Conservation (phyloP, 306 rosid genomes). For the Vicia faba region DNA sequence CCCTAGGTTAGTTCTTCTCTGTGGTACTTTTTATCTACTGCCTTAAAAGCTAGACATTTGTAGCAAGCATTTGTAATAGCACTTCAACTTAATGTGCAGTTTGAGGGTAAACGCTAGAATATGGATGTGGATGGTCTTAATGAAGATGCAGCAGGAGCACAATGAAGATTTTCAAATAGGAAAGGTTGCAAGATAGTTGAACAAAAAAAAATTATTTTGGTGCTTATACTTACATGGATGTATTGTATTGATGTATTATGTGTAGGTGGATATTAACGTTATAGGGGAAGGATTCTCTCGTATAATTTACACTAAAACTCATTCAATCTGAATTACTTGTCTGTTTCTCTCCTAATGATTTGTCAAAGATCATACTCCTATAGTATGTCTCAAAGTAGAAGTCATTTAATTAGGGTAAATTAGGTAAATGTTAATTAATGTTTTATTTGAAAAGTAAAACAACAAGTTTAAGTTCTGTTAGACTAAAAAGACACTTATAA, state of each 20-base stretch:
- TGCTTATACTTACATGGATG: constrained; percentile 20
- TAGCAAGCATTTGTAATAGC: constrained; percentile 34
- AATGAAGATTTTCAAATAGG: constrained; percentile 29
- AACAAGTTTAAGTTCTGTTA: no score
- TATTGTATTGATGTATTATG: constrained; percentile 23
- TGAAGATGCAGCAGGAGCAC: constrained; percentile 43
- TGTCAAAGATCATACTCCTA: no score
- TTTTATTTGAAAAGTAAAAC: no score
- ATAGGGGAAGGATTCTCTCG: background rate
- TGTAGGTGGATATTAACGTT: constrained; percentile 5
- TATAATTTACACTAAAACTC: no score
- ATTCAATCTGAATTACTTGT: no score
- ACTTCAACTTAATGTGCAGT: constrained; percentile 55
- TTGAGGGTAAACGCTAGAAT: constrained; percentile 62
- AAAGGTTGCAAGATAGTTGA: constrained; percentile 24
- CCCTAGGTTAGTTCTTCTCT: constrained; percentile 53
- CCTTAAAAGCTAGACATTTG: constrained; percentile 27
- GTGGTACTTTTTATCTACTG: constrained; percentile 3
- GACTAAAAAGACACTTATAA: no score
- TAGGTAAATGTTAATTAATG: no score
- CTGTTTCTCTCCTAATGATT: no score
- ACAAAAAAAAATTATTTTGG: constrained; percentile 8
- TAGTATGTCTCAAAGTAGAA: no score
- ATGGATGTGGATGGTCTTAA: constrained; percentile 62
- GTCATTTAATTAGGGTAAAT: no score